Base-by-base conservation (phyloP, 2,329 filamentous ascomycete genomes). In the Emmonsia crescens region DNA sequence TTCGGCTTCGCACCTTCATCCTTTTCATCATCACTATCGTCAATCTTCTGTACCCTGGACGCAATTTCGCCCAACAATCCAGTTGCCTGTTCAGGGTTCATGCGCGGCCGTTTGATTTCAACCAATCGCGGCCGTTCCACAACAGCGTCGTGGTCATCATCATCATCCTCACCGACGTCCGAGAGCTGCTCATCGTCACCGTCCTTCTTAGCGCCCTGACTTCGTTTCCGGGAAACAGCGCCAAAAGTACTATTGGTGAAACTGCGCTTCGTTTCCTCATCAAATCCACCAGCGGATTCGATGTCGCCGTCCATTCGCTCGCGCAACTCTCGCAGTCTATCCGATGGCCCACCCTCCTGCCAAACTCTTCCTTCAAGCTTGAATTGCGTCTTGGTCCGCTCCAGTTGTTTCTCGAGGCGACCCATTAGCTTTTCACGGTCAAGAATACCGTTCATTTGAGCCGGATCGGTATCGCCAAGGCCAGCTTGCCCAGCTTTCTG, bases 361-460 rank as follows among this genome's bases (percentile, higher is more conserved):
- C 93, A 96, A 9, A 91, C 86, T 73, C 90, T 90, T 67, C 94
- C 94, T 75, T 97, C 94, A 38, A 99, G 84, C 76, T 96, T 96
- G 76, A 91, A 96, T 72, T 97, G 92, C 0, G 94, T 97, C 83
- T 97, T 97, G 66, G 96, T 93, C 66, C 94, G 83, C 78, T 97
- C 93, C 49, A 99, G 85, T 76, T 97, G 94, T 80, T 90, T 95
- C 75, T 96, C 92, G 62, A 99, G 82, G 60, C 92, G 87, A 72
- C 91, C 89, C 89, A 99, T 95, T 67, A 99, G 85, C 70, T 83
- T 86, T 70, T 96, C 90, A 31, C 94, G 88, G 73, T 97, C 92
- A 66, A 99, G 80, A 64, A 99, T 97, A 65, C 94, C 94, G 72
- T 91, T 86, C 87, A 93, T 91, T 61, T 87, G 88, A 36, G 84